Conservation (phyloP, 176 grass and related monocot genomes). For the Carex pumila region DNA sequence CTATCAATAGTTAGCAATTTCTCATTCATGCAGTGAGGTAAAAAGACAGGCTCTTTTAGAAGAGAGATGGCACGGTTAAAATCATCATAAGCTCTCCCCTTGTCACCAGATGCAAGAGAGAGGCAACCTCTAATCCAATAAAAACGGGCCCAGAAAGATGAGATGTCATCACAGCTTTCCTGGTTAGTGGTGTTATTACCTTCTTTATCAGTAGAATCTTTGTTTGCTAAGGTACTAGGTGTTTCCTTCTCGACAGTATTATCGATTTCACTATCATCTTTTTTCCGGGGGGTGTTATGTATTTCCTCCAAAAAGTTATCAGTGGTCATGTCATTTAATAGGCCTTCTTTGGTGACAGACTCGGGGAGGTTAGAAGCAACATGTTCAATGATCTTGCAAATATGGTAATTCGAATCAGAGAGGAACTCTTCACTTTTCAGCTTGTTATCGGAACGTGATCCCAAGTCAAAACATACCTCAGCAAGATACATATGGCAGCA, state of each 20-base stretch:
- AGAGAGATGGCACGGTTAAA: slow-evolving; percentile 65
- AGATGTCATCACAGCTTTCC: slow-evolving; percentile 17
- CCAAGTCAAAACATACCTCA: slow-evolving; percentile 82
- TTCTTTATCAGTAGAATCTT: slow-evolving; percentile 15
- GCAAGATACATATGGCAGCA: slow-evolving; percentile 86
- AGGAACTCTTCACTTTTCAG: slow-evolving; percentile 41
- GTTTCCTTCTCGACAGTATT: background rate
- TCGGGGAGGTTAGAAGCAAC: slow-evolving; percentile 46
- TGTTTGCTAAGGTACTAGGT: background rate
- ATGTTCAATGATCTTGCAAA: slow-evolving; percentile 82
- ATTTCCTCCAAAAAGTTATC: slow-evolving; percentile 6
- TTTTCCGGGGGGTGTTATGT: slow-evolving; percentile 23
- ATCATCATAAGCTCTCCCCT: slow-evolving; percentile 80
- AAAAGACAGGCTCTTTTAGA: slow-evolving; percentile 49
- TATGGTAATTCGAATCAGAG: slow-evolving; percentile 72
- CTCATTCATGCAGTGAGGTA: slow-evolving; percentile 66
- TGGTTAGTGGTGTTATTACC: background rate
- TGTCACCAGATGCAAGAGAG: slow-evolving; percentile 61
- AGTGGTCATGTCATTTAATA: slow-evolving; percentile 19
- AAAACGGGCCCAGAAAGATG: slow-evolving; percentile 73
- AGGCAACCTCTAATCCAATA: slow-evolving; percentile 79
- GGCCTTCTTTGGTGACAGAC: slow-evolving; percentile 23
- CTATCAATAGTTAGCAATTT: slow-evolving; percentile 74
- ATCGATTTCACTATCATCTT: background rate
- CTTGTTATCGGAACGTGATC: slow-evolving; percentile 52